Evolutionary conservation across 257 asterid genomes (phyloP), one percentile per base, ranked within the genome.

Genomic region (Scutellaria minor): DNA sequence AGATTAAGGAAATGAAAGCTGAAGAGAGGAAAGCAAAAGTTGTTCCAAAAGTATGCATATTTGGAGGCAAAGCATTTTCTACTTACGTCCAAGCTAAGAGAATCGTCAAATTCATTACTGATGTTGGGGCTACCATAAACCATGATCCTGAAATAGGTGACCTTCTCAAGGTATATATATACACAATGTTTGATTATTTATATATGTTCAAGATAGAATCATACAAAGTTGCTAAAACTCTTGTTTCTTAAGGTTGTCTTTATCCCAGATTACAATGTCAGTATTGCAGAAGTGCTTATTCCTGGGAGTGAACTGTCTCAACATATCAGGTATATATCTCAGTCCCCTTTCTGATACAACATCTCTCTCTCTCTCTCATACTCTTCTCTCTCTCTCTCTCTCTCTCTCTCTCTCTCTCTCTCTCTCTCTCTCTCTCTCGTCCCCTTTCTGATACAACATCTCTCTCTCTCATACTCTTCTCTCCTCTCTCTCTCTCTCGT

Each of bases 251-350:
- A 87, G 90, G 92, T 87, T 8, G 72, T 87, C 31, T 87, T 87
- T 60, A 85, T 87, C 37, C 93, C 90, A 0, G 93, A 87, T 70
- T 87, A 87, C 84, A 87, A 87, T 65, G 93, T 85, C 35, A 85
- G 87, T 52, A 87, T 85, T 40, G 90, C 93, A 39, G 93, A 87
- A 73, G 83, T 82, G 55, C 90, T 87, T 41, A 87, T 87, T 59
- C 90, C 93, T 72, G 90, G 89, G 13, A 85, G 86, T 73, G 93
- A 87, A 71, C 79, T 87, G 15, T 87, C 90, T 50, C 89, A 87
- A 68, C 93, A 87, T 72, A 83, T 87, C 71, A 87, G 93, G 93
- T 87, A 11, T 2, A 2, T 35, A 40, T 51, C 27, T 24, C 27
- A 31, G 5, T 20, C 13, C 39, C 15, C 51, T 51, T 62, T 59